These are phyloP conservation scores for Aphanomyces euteiches DNA, from an alignment of 352 stramenopile genomes.

Conservation along the genomic window DNA sequence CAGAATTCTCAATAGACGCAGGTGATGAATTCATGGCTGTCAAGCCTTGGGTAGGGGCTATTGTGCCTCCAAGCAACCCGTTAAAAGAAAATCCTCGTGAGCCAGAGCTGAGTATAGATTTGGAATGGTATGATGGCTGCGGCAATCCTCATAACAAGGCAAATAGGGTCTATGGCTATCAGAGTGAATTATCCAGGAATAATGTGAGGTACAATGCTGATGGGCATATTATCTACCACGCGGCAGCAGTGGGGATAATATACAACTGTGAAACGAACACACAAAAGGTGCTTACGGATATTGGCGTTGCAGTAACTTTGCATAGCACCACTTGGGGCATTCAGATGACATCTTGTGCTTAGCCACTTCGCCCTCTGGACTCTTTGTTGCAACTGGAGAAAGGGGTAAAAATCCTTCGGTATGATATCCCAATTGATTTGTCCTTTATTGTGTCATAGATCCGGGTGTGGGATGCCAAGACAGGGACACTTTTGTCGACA, in stretches of 20 bases:
- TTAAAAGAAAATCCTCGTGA: slow-evolving; percentile 54
- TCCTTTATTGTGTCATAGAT: slow-evolving; percentile 33
- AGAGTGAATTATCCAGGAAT: slow-evolving; percentile 65
- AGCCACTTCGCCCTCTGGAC: slow-evolving; percentile 50
- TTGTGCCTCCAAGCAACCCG: slow-evolving; percentile 70
- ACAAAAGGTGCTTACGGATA: slow-evolving; percentile 42
- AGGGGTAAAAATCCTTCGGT: slow-evolving; percentile 59
- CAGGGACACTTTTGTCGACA: slow-evolving; percentile 54
- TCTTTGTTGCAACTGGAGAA: slow-evolving; percentile 85
- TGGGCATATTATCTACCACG: slow-evolving; percentile 84
- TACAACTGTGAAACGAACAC: slow-evolving; percentile 64
- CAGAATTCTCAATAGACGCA: not conserved
- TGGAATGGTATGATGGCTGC: slow-evolving; percentile 47
- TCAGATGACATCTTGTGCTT: slow-evolving; percentile 88
- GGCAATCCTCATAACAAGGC: not conserved
- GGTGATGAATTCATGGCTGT: slow-evolving; percentile 89
- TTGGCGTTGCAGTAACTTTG: not conserved
- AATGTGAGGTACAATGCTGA: slow-evolving; percentile 73
- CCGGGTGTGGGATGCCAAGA: slow-evolving; percentile 82
- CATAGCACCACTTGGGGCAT: slow-evolving; percentile 63
- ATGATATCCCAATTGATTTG: not conserved
- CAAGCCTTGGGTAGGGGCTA: slow-evolving; percentile 84
- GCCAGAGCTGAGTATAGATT: slow-evolving; percentile 55
- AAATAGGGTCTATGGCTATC: slow-evolving; percentile 67
- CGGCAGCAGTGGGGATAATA: slow-evolving; percentile 80